Conservation (phyloP, 2,329 filamentous ascomycete genomes). For the Ramularia endophylla region DNA sequence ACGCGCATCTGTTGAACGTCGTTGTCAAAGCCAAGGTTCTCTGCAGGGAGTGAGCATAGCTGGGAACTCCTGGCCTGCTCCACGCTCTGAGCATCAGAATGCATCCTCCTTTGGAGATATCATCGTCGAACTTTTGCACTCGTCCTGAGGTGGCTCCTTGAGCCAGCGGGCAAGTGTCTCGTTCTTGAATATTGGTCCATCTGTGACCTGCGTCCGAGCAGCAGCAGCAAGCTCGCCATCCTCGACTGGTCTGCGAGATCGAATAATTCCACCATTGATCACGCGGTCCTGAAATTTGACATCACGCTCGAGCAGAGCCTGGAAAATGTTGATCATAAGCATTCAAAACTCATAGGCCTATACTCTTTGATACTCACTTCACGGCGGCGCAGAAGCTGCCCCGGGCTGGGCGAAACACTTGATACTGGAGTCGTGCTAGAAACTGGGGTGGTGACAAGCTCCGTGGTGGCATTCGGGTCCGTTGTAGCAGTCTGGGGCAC, state of each 20-base stretch:
- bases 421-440: slow-evolving; percentile 4
- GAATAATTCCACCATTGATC: slow-evolving; percentile 17
- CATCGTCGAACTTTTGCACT: too few species aligned
- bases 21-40: slow-evolving; percentile 62
- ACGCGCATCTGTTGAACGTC: slow-evolving; percentile 56
- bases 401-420: slow-evolving; percentile 15
- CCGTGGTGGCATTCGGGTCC: slow-evolving; percentile 4
- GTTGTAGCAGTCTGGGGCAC: slow-evolving; percentile 3
- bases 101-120: slow-evolving; percentile 1
- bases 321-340: too few species aligned
- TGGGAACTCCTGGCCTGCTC: neutral
- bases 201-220: slow-evolving; percentile 2
- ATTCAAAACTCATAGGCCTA: too few species aligned
- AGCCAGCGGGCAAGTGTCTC: neutral
- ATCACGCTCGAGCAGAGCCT: slow-evolving; percentile 12
- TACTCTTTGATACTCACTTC: slow-evolving; percentile 11
- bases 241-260: slow-evolving; percentile 15
- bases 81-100: slow-evolving; percentile 1
- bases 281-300: slow-evolving; percentile 12
- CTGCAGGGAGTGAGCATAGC: slow-evolving; percentile 34
- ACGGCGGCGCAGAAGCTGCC: slow-evolving; percentile 12
- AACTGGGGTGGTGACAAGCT: slow-evolving; percentile 3
- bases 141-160: neutral
- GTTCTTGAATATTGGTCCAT: neutral
- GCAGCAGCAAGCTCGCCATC: slow-evolving; percentile 2